phyloP scores from a whole-genome alignment of 1,139 yeast genomes.

The Protomyces inouyei region DNA sequence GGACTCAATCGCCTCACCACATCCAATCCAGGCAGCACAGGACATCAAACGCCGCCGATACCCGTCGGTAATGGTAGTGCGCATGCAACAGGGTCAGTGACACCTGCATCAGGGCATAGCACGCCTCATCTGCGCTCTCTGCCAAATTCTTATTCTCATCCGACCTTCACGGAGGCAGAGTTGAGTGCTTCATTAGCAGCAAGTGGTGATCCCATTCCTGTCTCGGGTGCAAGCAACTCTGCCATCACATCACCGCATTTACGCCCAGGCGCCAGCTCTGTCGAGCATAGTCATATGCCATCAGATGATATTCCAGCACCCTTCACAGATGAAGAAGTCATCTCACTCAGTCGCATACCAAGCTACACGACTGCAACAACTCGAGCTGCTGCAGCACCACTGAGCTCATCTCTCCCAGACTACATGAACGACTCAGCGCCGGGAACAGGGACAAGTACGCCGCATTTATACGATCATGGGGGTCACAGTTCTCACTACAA shows the following conservation, averaged over 20 bases:
- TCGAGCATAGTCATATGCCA: not conserved
- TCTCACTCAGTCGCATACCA: conserved; percentile 11
- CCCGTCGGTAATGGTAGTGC: not conserved
- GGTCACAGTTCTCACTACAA: not conserved
- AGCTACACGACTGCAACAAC: conserved; percentile 22
- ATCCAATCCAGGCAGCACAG: not conserved
- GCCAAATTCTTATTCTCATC: conserved; percentile 12
- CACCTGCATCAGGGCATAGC: conserved; percentile 14
- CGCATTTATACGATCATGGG: not conserved
- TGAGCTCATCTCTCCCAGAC: conserved; percentile 15
- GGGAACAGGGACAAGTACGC: conserved; percentile 13
- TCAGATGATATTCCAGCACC: conserved; percentile 9
- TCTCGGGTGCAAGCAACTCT: not conserved
- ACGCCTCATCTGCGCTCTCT: conserved; percentile 20
- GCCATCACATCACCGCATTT: not conserved
- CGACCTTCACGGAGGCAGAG: conserved; percentile 13
- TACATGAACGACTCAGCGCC: conserved; percentile 5
- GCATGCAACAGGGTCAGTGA: conserved; percentile 13
- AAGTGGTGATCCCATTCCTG: not conserved
- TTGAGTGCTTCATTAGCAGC: conserved; percentile 1
- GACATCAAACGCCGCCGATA: conserved; percentile 1
- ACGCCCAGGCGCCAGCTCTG: not conserved
- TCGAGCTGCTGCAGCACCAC: conserved; percentile 22
- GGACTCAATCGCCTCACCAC: conserved; percentile 19
- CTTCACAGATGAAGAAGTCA: conserved; percentile 15